Evolutionary conservation across 1,284 basidiomycete species (phyloP).

Genomic region (Trametes pubescens): DNA sequence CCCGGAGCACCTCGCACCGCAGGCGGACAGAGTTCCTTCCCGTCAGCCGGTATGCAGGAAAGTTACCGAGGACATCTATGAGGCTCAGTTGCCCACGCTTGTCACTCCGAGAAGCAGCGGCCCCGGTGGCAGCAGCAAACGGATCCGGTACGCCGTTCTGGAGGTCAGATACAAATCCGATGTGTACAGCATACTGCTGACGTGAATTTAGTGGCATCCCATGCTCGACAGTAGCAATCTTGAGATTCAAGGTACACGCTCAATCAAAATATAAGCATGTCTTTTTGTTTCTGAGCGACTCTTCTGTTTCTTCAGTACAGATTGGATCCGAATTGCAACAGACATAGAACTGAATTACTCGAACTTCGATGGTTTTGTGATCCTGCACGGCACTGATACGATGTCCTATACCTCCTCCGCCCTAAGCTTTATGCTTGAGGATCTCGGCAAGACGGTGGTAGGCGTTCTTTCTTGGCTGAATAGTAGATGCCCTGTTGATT

Average conservation of each 20-base stretch:
- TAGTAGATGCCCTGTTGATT: not conserved
- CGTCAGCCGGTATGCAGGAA: conserved; percentile 57
- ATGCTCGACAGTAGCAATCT: conserved; percentile 91
- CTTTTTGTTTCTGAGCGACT: conserved; percentile 29
- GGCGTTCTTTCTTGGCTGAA: conserved; percentile 20
- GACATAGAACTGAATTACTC: conserved; percentile 92
- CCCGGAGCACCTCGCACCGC: conserved; percentile 47
- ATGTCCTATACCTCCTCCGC: conserved; percentile 92
- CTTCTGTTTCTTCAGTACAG: conserved; percentile 48
- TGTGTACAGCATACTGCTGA: not conserved
- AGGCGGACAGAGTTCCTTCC: conserved; percentile 32
- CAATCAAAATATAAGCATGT: not conserved
- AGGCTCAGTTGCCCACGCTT: conserved; percentile 74
- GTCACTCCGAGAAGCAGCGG: conserved; percentile 77
- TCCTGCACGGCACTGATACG: conserved; percentile 94
- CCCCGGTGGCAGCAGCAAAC: conserved; percentile 68
- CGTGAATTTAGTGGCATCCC: conserved; percentile 73
- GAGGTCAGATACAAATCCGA: conserved; percentile 58
- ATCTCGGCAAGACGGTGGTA: conserved; percentile 89
- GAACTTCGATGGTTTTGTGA: conserved; percentile 88
- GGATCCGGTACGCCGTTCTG: conserved; percentile 82
- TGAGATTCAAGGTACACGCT: conserved; percentile 67
- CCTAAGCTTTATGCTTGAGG: conserved; percentile 89
- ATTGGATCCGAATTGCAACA: conserved; percentile 89
- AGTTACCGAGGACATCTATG: conserved; percentile 67